These are phyloP conservation scores for Arthrobotrys iridis DNA, from an alignment of 2,329 filamentous ascomycete species.

Conservation along the genomic window DNA sequence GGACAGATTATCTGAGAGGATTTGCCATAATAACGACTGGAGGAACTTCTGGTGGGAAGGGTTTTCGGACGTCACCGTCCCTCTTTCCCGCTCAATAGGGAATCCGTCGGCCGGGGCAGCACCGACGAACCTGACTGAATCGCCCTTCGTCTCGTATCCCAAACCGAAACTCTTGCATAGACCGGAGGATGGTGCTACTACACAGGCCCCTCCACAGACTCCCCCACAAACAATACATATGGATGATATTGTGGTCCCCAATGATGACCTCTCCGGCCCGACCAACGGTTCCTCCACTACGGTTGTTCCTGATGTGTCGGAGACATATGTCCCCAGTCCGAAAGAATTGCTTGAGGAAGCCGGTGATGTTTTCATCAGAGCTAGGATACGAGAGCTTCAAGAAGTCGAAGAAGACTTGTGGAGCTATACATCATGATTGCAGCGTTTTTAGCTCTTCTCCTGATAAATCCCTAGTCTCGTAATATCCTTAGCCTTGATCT, in stretches of 20 bases:
- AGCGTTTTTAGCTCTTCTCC: no score
- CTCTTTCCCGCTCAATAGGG: background rate
- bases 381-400: background rate
- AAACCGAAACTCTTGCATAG: background rate
- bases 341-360: background rate
- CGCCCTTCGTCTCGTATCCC: background rate
- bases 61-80: background rate
- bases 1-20: background rate
- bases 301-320: background rate
- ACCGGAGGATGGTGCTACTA: background rate
- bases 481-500: no score
- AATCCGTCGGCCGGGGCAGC: background rate
- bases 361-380: background rate
- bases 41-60: constrained; percentile 4
- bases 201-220: background rate
- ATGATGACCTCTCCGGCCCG: background rate
- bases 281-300: background rate
- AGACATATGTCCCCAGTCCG: background rate
- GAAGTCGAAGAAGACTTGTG: background rate
- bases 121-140: background rate
- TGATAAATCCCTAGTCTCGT: no score
- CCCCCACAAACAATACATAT: background rate
- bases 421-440: background rate
- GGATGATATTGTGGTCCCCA: background rate
- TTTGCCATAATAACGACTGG: background rate